phyloP scores from a whole-genome alignment of 768 basidiomycete genomes.

The Steccherinum ochraceum region DNA sequence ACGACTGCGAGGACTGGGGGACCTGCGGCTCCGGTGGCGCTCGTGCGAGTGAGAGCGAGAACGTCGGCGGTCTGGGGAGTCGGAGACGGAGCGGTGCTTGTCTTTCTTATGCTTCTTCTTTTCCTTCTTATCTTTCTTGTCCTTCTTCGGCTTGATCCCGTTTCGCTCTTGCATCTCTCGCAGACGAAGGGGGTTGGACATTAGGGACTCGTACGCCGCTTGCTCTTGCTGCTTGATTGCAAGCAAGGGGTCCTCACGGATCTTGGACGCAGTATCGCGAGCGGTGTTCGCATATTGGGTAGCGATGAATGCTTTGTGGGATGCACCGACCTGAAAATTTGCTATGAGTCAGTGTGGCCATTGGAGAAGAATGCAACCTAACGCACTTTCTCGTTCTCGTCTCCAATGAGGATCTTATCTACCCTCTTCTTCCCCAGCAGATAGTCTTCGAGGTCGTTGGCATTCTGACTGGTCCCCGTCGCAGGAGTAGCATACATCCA shows the following conservation, averaged over 20 bases:
- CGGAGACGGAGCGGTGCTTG: slow-evolving; percentile 22
- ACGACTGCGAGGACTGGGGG: slow-evolving; percentile 39
- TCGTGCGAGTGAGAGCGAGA: slow-evolving; percentile 26
- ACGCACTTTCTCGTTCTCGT: slow-evolving; percentile 83
- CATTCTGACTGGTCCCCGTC: slow-evolving; percentile 76
- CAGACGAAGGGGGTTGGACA: slow-evolving; percentile 81
- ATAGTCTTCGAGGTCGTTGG: slow-evolving; percentile 95
- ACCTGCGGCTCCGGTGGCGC: slow-evolving; percentile 30
- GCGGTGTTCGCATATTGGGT: slow-evolving; percentile 88
- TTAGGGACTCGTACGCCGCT: slow-evolving; percentile 79
- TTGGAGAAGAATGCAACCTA: background rate
- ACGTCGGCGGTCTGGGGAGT: slow-evolving; percentile 26
- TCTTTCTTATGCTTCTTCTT: slow-evolving; percentile 43
- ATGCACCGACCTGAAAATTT: slow-evolving; percentile 59
- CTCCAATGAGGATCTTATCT: slow-evolving; percentile 88
- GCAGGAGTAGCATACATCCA: slow-evolving; percentile 99
- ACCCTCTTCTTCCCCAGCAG: slow-evolving; percentile 96
- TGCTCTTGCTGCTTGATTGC: slow-evolving; percentile 98
- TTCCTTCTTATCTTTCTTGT: slow-evolving; percentile 60
- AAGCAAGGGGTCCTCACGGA: slow-evolving; percentile 95
- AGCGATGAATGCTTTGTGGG: slow-evolving; percentile 91
- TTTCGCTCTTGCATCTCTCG: slow-evolving; percentile 75
- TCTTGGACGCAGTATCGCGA: slow-evolving; percentile 87
- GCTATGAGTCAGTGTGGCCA: slow-evolving; percentile 11
- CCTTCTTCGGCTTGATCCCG: slow-evolving; percentile 77